Evolutionary conservation across 306 rosid species (phyloP), one percentile per base, ranked within the genome.

Genomic region (Acacia melanoxylon): DNA sequence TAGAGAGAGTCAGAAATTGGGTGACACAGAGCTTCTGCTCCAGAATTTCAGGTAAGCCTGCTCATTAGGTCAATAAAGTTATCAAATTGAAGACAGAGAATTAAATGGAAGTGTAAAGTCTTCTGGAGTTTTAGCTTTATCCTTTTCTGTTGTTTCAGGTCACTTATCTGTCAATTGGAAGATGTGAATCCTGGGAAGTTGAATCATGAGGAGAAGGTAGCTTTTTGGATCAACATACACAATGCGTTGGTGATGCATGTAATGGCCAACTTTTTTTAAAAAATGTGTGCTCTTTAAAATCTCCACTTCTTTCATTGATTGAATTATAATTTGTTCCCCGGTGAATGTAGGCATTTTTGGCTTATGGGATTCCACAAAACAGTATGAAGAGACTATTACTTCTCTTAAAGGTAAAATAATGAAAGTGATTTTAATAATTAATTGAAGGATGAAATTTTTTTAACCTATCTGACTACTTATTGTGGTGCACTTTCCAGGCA

Each of bases 181-280:
- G 89, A 92, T 76, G 88, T 94, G 42, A 89, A 96, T 87, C 97
- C 91, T 17, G 83, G 90, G 83, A 92, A 85, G 85, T 86, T 96
- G 90, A 84, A 89, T 78, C 93, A 92, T 13, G 94, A 90, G 77
- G 99, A 96, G 86, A 96, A 96, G 89, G 88, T 96, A 79, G 97
- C 99, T 12, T 96, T 96, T 80, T 96, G 99, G 99, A 94, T 93
- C 75, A 96, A 96, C 86, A 78, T 94, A 79, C 98, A 96, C 89
- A 96, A 96, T 87, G 90, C 99, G 35, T 87, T 96, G 81, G 93
- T 96, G 85, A 96, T 96, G 99, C 99, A 96, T 90, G 99, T 96
- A 95, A 91, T 56, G 61, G 65, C 49, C 78, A 37, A 37, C 44
- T 59, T 35, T 62, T 54, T 44, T 37, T 5, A 37, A 40, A 72